Percentiles rank a stretch among this genome's conserved stretches.
phyloP scores from a whole-genome alignment of 2,329 filamentous ascomycete genomes.

The Apiospora sp. region DNA sequence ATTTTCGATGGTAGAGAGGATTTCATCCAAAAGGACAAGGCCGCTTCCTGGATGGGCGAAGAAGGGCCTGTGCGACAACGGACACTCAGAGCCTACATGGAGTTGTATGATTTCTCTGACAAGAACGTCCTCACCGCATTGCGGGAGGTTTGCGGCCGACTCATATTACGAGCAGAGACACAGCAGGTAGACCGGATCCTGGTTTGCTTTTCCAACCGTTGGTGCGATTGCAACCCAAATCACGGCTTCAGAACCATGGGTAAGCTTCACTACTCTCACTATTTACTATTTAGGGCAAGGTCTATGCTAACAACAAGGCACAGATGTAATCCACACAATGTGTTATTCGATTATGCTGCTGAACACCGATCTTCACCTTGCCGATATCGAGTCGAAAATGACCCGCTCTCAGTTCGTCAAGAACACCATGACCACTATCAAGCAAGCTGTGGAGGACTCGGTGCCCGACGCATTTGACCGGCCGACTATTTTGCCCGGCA shows the following conservation, averaged over 20 bases:
- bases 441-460: constrained; percentile 77
- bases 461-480: constrained; percentile 71
- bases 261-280: constrained; percentile 52
- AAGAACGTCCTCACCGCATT: constrained; percentile 82
- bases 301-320: constrained; percentile 41
- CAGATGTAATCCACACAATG: constrained; percentile 95
- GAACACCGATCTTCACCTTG: constrained; percentile 94
- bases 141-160: constrained; percentile 79
- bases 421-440: constrained; percentile 92
- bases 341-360: constrained; percentile 95
- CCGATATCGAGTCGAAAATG: constrained; percentile 97
- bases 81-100: constrained; percentile 82
- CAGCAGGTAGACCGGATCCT: constrained; percentile 97
- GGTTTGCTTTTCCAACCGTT: constrained; percentile 85
- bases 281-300: background rate
- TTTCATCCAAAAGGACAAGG: constrained; percentile 79
- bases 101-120: constrained; percentile 85
- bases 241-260: constrained; percentile 92
- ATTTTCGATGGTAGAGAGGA: constrained; percentile 88
- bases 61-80: constrained; percentile 66
- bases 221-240: constrained; percentile 91
- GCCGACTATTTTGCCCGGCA: constrained; percentile 61
- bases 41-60: constrained; percentile 89
- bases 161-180: constrained; percentile 88
- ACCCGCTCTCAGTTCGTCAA: constrained; percentile 93